Conservation (phyloP, 352 stramenopile genomes). For the Phytopythium aichiense region DNA sequence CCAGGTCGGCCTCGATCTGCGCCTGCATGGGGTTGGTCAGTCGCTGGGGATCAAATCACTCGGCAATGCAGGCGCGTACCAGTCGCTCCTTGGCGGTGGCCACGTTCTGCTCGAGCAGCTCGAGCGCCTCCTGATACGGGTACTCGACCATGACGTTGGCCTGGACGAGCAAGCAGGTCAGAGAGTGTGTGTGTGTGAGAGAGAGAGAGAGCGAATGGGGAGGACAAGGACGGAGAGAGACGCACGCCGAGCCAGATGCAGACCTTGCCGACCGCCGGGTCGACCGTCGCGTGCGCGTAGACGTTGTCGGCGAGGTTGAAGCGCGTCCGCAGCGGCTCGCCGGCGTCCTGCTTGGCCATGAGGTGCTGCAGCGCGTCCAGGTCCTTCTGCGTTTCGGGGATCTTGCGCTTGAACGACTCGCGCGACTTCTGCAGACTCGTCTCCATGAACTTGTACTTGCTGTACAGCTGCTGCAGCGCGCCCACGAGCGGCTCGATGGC, state of each 20-base stretch:
- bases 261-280: conserved; percentile 88
- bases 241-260: conserved; percentile 95
- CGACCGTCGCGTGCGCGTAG: conserved; percentile 93
- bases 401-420: conserved; percentile 86
- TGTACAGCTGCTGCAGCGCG: conserved; percentile 84
- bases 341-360: conserved; percentile 60
- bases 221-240: background rate
- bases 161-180: conserved; percentile 4
- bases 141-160: conserved; percentile 98
- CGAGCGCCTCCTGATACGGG: conserved; percentile 94
- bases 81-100: conserved; percentile 62
- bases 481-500: conserved; percentile 75
- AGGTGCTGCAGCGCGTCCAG: conserved; percentile 46
- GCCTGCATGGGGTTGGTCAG: conserved; percentile 17
- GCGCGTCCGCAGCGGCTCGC: conserved; percentile 80
- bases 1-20: conserved; percentile 89
- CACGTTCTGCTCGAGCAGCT: conserved; percentile 83
- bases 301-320: conserved; percentile 96
- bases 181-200: background rate
- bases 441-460: conserved; percentile 92
- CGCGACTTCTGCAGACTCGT: conserved; percentile 82
- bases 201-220: background rate
- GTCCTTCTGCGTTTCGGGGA: conserved; percentile 91
- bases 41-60: no score
- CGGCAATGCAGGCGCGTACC: conserved; percentile 15